These are phyloP conservation scores for Leccinum boreale DNA, from an alignment of 768 basidiomycete species.

Conservation along the genomic window DNA sequence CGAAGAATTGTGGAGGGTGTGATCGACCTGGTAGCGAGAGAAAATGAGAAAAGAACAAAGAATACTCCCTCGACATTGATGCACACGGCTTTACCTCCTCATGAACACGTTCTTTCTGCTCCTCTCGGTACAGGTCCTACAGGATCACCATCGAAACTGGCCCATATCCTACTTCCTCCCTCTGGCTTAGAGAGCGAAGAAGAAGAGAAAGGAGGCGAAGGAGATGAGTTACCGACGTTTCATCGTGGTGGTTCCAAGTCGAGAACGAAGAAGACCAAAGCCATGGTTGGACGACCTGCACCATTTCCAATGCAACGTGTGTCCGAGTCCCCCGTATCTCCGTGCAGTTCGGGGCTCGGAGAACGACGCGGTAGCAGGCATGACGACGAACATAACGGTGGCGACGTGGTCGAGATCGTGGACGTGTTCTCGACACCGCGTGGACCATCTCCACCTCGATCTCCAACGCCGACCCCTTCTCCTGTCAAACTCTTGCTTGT, in stretches of 20 bases:
- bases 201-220: slow-evolving; percentile 8
- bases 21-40: slow-evolving; percentile 8
- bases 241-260: slow-evolving; percentile 12
- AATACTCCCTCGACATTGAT: not conserved
- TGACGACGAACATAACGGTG: not conserved
- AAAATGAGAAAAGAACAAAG: not conserved
- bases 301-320: slow-evolving; percentile 28
- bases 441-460: slow-evolving; percentile 18
- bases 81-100: not conserved
- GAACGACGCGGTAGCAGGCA: not conserved
- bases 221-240: slow-evolving; percentile 19
- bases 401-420: slow-evolving; percentile 6
- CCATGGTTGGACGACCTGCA: not conserved
- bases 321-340: not conserved
- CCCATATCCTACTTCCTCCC: slow-evolving; percentile 7
- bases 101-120: not conserved
- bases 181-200: slow-evolving; percentile 10
- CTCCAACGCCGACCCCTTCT: slow-evolving; percentile 20
- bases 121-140: not conserved
- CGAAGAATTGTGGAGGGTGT: not conserved
- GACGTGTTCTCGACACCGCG: slow-evolving; percentile 24
- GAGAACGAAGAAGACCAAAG: not conserved
- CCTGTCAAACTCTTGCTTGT: not conserved
- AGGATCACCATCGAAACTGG: slow-evolving; percentile 14
- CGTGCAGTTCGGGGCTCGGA: not conserved